Evolutionary conservation across 129 eudicot species (phyloP), one percentile per base, ranked within the genome.

Genomic region (Escallonia herrerae): DNA sequence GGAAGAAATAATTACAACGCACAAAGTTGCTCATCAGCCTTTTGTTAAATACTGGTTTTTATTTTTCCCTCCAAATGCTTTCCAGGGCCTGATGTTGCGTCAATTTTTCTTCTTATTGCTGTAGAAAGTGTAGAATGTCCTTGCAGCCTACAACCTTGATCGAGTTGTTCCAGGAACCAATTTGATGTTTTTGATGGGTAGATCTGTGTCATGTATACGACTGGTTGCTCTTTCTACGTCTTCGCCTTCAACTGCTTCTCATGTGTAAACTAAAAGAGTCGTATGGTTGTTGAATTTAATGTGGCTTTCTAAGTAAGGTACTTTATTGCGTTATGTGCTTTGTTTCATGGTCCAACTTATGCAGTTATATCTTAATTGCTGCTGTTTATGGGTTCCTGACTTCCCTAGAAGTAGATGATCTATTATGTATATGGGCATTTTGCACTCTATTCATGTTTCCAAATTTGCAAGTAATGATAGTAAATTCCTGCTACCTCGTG

Each of bases 131-230:
- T 43, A 70, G 81, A 61, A 74, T 22, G 74, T 70, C 71, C 43
- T 72, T 75, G 76, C 71, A 51, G 69, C 49, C 39, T 67, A 54
- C 61, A 48, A 66, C 56, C 67, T 63, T 57, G 56, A 67, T 46
- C 70, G 64, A 56, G 52, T 22, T 15, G 44, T 55, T 7, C n/a
- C 41, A 22, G 22, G 67, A 72, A 47, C 66, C 61, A 49, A 52
- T 53, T 53, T 12, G 83, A 60, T 67, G 67, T 72, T 72, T 61
- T 52, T 70, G 62, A 59, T 72, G 74, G 70, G 64, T 77, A 79
- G 77, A 64, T 75, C 57, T 62, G 74, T 75, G 64, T 66, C 66
- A 61, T 66, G 69, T 84, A 72, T 68, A 71, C 80, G 76, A 45
- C 56, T 53, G 64, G 77, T 67, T 66, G 51, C 52, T 52, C 38